A percentile compares a stretch with the other conserved stretches of the same genome.
Conservation (phyloP, 2,329 filamentous ascomycete genomes). For the Cladosporium sp. region DNA sequence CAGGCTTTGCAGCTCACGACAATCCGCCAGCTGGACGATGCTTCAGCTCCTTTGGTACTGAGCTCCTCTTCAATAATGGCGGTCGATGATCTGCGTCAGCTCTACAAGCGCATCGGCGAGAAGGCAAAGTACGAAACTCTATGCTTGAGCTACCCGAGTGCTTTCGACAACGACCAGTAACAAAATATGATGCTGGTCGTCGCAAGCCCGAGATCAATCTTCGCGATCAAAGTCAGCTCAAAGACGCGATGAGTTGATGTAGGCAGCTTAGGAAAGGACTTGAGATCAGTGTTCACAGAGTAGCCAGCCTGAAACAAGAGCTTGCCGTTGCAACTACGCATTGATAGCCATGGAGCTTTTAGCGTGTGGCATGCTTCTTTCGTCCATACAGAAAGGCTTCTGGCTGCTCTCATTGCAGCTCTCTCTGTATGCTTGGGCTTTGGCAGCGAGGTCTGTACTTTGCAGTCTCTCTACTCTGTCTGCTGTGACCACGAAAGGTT, state of each 20-base stretch:
- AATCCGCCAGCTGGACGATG: background rate
- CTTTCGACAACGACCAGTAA: background rate
- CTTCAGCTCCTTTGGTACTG: background rate
- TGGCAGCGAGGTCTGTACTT: constrained; percentile 21
- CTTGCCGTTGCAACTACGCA: background rate
- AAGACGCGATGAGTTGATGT: background rate
- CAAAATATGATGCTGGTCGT: background rate
- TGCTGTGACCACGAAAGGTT: constrained; percentile 32
- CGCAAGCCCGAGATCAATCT: background rate
- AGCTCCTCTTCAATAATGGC: background rate
- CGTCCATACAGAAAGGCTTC: constrained; percentile 25
- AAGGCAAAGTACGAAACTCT: background rate
- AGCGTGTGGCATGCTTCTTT: constrained; percentile 15
- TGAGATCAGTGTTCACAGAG: background rate
- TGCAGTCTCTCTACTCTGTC: constrained; percentile 31
- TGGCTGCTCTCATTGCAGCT: constrained; percentile 21
- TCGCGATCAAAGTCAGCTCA: too few species aligned
- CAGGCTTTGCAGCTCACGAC: background rate
- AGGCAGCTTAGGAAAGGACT: background rate
- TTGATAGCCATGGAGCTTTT: background rate
- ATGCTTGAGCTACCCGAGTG: background rate
- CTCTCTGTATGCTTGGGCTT: constrained; percentile 21
- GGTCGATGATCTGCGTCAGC: background rate
- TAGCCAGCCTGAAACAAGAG: background rate
- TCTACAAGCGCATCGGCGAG: background rate